A percentile compares a stretch with the other conserved stretches of the same genome.
Conservation (phyloP, 2,329 filamentous ascomycete genomes). For the Hypoxylon sp. region DNA sequence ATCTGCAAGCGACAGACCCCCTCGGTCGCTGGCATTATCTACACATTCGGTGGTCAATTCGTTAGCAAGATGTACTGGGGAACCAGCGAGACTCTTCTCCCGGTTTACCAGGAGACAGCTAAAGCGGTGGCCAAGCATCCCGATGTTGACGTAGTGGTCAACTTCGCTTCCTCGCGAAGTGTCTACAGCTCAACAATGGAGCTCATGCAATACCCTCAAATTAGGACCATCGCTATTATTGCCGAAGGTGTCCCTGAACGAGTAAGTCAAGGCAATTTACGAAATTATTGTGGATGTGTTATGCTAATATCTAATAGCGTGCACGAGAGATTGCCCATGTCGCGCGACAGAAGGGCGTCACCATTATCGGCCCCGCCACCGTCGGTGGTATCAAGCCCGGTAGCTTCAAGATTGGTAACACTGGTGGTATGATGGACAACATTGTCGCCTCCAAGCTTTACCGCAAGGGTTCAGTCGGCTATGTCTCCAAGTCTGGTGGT, state of each 20-base stretch:
- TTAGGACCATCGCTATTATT: conserved; percentile 99
- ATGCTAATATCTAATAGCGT: conserved; percentile 70
- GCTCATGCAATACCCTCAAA: conserved; percentile 95
- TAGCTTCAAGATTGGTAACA: conserved; percentile 99
- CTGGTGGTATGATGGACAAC: conserved; percentile 99
- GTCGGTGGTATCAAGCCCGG: conserved; percentile 99
- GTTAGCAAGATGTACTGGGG: conserved; percentile 99
- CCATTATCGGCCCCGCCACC: conserved; percentile 97
- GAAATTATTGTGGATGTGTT: conserved; percentile 7
- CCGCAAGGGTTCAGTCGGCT: conserved; percentile 98
- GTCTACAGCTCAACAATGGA: conserved; percentile 99
- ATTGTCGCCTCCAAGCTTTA: conserved; percentile 99
- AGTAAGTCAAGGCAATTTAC: conserved; percentile 68
- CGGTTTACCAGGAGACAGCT: conserved; percentile 94
- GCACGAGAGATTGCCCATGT: conserved; percentile 98
- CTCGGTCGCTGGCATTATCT: conserved; percentile 99
- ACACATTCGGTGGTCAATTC: conserved; percentile 99
- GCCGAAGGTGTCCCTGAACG: conserved; percentile 99
- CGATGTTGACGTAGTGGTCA: conserved; percentile 98
- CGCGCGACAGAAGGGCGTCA: conserved; percentile 98
- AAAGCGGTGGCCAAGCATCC: conserved; percentile 97
- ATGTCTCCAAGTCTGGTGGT: conserved; percentile 99
- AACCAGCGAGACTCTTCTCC: conserved; percentile 97
- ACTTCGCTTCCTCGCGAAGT: conserved; percentile 98
- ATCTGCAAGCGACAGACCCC: conserved; percentile 99